Conservation (phyloP, 345 rosid species). For the Mallotus nudiflorus region DNA sequence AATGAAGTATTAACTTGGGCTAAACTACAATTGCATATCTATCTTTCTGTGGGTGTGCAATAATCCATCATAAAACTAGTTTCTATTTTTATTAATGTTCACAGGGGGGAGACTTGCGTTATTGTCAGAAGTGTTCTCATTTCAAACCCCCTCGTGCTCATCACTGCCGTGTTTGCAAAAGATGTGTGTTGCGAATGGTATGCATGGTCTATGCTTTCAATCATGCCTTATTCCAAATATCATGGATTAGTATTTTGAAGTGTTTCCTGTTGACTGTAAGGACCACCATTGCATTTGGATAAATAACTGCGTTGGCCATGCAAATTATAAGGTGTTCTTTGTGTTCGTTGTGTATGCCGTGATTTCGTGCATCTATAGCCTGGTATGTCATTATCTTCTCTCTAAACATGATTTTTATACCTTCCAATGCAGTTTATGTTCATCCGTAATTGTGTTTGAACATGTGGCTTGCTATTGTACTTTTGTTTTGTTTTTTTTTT, state of each 20-base stretch:
- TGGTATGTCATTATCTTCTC: conserved; percentile 48
- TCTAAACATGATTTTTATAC: neutral
- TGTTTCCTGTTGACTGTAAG: conserved; percentile 55
- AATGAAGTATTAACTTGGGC: neutral
- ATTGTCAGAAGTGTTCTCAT: conserved; percentile 86
- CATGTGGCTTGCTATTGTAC: neutral
- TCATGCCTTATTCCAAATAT: conserved; percentile 22
- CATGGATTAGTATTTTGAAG: conserved; percentile 31
- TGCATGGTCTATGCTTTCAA: conserved; percentile 25
- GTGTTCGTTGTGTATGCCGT: conserved; percentile 73
- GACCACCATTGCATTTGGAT: conserved; percentile 99
- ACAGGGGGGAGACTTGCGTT: conserved; percentile 94
- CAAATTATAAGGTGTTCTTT: conserved; percentile 91
- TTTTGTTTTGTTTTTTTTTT: no score
- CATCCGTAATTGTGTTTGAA: neutral
- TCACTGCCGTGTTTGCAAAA: conserved; percentile 90
- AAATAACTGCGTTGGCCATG: conserved; percentile 89
- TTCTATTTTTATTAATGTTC: conserved; percentile 17
- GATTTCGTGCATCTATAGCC: conserved; percentile 69
- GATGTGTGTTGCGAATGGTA: conserved; percentile 94
- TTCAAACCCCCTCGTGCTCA: conserved; percentile 93
- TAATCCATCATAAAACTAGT: neutral
- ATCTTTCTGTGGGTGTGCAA: neutral
- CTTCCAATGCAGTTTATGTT: neutral
- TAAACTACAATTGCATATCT: neutral